A percentile compares a stretch with the other conserved stretches of the same genome.
Evolutionary conservation across 306 rosid genomes (phyloP).

Genomic region (Cucumis cinereus): DNA sequence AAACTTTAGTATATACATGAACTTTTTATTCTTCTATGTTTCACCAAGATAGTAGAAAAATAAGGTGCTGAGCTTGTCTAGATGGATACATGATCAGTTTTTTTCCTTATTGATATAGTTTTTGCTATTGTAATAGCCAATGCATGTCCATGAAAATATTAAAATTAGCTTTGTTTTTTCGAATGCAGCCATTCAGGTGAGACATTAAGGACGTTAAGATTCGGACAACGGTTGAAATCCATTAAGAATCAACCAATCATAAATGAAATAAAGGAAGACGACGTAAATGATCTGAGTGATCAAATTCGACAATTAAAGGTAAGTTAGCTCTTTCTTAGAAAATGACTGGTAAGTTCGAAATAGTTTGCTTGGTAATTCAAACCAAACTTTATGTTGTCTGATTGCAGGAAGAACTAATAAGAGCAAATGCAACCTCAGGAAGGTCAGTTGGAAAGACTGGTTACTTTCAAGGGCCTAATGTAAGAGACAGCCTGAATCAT

Average conservation of each 20-base stretch:
- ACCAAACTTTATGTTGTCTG: neutral
- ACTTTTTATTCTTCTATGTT: neutral
- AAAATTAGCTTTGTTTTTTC: constrained; percentile 13
- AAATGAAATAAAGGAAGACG: constrained; percentile 83
- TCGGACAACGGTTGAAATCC: constrained; percentile 74
- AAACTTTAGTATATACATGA: neutral
- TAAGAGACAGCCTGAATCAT: constrained; percentile 77
- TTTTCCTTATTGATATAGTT: neutral
- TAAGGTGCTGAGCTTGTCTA: neutral
- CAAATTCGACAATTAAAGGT: constrained; percentile 91
- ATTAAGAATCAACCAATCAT: constrained; percentile 62
- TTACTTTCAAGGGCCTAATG: constrained; percentile 48
- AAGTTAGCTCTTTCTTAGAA: neutral
- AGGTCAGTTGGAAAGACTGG: constrained; percentile 39
- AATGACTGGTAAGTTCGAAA: constrained; percentile 2
- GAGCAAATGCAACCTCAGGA: constrained; percentile 45
- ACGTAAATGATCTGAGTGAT: constrained; percentile 75
- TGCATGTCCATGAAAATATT: neutral
- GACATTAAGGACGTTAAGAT: constrained; percentile 62
- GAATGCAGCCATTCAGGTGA: constrained; percentile 52
- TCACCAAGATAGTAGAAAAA: neutral
- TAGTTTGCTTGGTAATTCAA: neutral
- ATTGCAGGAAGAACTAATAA: constrained; percentile 81
- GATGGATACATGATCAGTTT: neutral
- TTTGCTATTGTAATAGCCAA: neutral